Conservation (phyloP, 495 filamentous ascomycete genomes). For the Pyrenopolyporus hunteri region DNA sequence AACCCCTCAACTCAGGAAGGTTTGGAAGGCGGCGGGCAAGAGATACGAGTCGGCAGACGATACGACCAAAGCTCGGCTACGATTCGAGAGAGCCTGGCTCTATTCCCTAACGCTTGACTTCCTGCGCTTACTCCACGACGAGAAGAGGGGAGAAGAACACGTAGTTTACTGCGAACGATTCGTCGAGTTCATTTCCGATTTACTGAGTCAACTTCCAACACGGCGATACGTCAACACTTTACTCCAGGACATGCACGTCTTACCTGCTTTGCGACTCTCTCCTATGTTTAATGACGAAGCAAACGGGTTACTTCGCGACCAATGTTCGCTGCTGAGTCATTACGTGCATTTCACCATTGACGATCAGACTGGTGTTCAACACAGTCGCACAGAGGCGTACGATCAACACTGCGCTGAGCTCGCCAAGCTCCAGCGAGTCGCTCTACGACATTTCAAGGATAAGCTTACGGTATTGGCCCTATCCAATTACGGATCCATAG, state of each 20-base stretch:
- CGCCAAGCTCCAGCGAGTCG: constrained; percentile 78
- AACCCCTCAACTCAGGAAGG: constrained; percentile 74
- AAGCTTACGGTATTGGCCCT: constrained; percentile 90
- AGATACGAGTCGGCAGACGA: constrained; percentile 90
- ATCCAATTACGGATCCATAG: constrained; percentile 89
- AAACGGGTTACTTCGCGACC: constrained; percentile 81
- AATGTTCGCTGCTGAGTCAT: constrained; percentile 78
- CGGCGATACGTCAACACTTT: constrained; percentile 92
- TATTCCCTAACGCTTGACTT: constrained; percentile 88
- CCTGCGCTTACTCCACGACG: constrained; percentile 70
- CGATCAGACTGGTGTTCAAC: constrained; percentile 82
- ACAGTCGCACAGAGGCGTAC: constrained; percentile 73
- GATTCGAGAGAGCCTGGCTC: constrained; percentile 94
- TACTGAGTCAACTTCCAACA: constrained; percentile 93
- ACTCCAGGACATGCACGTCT: constrained; percentile 86
- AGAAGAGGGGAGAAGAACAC: constrained; percentile 63
- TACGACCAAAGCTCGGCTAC: constrained; percentile 72
- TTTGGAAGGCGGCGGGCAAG: constrained; percentile 87
- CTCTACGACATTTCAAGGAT: constrained; percentile 83
- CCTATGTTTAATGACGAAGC: constrained; percentile 74
- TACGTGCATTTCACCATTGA: constrained; percentile 89
- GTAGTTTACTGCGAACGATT: constrained; percentile 90
- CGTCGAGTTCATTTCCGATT: constrained; percentile 85
- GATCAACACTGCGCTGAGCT: constrained; percentile 77
- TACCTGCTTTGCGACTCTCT: constrained; percentile 81